Conservation (phyloP, 148 eudicot species). For the Vaccinium vitisidaea region DNA sequence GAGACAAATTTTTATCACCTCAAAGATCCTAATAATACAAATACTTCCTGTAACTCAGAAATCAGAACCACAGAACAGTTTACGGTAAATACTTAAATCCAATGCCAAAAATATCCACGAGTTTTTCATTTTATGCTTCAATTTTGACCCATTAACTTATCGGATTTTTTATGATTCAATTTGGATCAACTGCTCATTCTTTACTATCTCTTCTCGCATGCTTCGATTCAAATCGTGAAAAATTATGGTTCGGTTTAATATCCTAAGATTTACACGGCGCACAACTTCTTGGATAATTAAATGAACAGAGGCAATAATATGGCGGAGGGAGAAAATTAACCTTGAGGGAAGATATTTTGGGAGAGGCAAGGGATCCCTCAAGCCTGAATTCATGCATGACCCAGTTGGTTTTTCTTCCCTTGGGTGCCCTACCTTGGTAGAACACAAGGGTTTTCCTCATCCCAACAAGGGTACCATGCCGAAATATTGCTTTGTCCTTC, state of each 20-base stretch:
- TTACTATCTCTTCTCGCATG: neutral
- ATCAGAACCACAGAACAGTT: neutral
- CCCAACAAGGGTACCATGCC: constrained; percentile 55
- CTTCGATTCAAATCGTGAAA: neutral
- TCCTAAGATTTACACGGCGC: neutral
- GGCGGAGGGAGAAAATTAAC: constrained; percentile 11
- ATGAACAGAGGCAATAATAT: neutral
- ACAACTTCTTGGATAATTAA: neutral
- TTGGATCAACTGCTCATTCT: neutral
- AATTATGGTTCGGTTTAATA: neutral
- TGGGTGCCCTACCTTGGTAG: constrained; percentile 89
- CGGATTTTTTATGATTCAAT: neutral
- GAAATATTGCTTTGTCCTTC: constrained; percentile 57
- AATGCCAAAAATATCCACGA: neutral
- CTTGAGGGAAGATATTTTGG: constrained; percentile 39
- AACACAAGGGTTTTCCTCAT: constrained; percentile 95
- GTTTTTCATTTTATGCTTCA: neutral
- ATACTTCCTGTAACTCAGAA: neutral
- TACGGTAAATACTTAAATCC: neutral
- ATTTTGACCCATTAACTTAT: neutral
- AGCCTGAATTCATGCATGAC: constrained; percentile 94
- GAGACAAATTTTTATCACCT: neutral
- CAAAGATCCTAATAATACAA: neutral
- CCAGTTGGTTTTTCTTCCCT: constrained; percentile 85
- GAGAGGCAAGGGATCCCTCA: constrained; percentile 52